A percentile compares a stretch with the other conserved stretches of the same genome.
phyloP scores from a whole-genome alignment of 345 rosid species.

The Murraya paniculata region DNA sequence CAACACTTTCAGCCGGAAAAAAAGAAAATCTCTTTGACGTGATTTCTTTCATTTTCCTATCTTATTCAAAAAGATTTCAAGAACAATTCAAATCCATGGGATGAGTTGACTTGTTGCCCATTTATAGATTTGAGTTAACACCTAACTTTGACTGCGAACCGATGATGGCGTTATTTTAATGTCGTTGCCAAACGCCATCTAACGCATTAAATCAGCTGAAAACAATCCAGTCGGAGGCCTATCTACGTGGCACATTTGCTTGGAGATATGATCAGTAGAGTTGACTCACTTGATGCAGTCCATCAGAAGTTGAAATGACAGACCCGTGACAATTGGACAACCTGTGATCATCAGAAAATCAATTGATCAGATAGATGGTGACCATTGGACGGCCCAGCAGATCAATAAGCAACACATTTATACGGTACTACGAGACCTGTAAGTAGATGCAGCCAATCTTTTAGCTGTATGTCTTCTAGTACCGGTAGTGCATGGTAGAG shows the following conservation, averaged over 20 bases:
- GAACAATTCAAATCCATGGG: background rate
- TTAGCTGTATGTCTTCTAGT: background rate
- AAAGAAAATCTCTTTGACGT: background rate
- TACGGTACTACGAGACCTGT: slow-evolving; percentile 14
- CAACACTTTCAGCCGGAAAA: background rate
- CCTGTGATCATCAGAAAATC: background rate
- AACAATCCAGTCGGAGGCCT: background rate
- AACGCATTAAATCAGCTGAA: background rate
- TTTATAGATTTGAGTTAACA: background rate
- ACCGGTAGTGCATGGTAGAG: too few relatives aligned
- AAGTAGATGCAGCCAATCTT: slow-evolving; percentile 13
- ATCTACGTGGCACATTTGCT: slow-evolving; percentile 8
- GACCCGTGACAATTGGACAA: background rate
- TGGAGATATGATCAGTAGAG: background rate
- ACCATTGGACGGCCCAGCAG: slow-evolving; percentile 2
- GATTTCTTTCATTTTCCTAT: background rate
- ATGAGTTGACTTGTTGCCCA: slow-evolving; percentile 12
- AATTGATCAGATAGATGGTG: background rate
- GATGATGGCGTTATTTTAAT: too few relatives aligned
- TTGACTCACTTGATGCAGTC: background rate
- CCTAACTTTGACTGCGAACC: slow-evolving; percentile 15
- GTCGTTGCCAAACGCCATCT: too few relatives aligned
- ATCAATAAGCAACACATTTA: background rate
- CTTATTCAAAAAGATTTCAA: slow-evolving; percentile 3
- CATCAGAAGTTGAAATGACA: slow-evolving; percentile 1